These are phyloP conservation scores for Phytophthora pini DNA, from an alignment of 352 stramenopile genomes.

Conservation along the genomic window DNA sequence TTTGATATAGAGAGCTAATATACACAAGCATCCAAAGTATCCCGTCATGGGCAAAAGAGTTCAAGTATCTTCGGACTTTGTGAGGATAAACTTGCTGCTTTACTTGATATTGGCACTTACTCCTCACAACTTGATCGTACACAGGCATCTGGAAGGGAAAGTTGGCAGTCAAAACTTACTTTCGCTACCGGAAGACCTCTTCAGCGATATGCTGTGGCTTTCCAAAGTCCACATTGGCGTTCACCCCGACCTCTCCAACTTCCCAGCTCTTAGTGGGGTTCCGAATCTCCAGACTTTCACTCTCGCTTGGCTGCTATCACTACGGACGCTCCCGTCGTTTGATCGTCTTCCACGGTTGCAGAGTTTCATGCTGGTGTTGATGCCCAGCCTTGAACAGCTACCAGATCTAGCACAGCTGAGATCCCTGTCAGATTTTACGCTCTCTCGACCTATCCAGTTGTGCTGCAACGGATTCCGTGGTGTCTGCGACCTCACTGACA, in stretches of 20 bases:
- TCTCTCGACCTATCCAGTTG: conserved; percentile 13
- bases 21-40: conserved; percentile 33
- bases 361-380: conserved; percentile 5
- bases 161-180: conserved; percentile 15
- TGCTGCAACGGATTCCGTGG: conserved; percentile 36
- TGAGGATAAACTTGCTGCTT: conserved; percentile 11
- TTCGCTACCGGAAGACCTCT: conserved; percentile 20
- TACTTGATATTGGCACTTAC: too few relatives aligned
- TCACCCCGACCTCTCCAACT: conserved; percentile 7
- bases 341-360: conserved; percentile 12
- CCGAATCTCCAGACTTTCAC: conserved; percentile 32
- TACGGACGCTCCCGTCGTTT: conserved; percentile 15
- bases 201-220: conserved; percentile 32
- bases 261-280: conserved; percentile 25
- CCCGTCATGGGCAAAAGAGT: conserved; percentile 24
- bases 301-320: conserved; percentile 14
- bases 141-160: conserved; percentile 32
- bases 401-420: conserved; percentile 16
- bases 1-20: conserved; percentile 10
- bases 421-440: conserved; percentile 8
- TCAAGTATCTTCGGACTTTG: conserved; percentile 42
- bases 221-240: conserved; percentile 23
- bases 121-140: too few relatives aligned
- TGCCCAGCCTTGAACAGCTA: conserved; percentile 19
- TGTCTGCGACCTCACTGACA: conserved; percentile 22